phyloP scores from a whole-genome alignment of 805 yeast genomes.

The Cyberlindnera suaveolens region DNA sequence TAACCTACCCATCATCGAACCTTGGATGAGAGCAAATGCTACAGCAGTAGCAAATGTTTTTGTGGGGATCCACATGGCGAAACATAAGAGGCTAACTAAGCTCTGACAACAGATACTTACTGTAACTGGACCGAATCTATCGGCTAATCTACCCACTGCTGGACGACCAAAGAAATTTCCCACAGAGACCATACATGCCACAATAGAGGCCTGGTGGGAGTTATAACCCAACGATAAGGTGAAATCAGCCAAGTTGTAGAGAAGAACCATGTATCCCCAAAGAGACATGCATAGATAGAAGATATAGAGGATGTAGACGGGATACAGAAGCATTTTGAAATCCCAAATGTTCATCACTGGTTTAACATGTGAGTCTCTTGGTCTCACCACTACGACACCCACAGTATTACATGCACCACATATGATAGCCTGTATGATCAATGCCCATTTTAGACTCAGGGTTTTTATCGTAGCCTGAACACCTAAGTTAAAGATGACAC shows the following conservation, averaged over 20 bases:
- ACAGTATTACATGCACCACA: constrained; percentile 29
- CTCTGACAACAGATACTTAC: constrained; percentile 33
- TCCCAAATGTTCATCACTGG: constrained; percentile 38
- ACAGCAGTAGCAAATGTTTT: constrained; percentile 50
- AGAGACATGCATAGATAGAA: constrained; percentile 41
- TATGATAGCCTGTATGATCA: constrained; percentile 31
- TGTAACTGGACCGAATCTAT: constrained; percentile 46
- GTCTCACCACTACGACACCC: constrained; percentile 30
- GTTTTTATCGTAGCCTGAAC: constrained; percentile 29
- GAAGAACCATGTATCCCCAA: constrained; percentile 54
- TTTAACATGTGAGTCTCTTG: constrained; percentile 32
- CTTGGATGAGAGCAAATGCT: constrained; percentile 45
- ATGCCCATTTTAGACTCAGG: constrained; percentile 28
- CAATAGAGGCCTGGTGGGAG: constrained; percentile 48
- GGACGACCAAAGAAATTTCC: constrained; percentile 57
- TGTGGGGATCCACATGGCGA: constrained; percentile 54
- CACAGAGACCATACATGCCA: constrained; percentile 53
- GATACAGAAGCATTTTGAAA: constrained; percentile 28
- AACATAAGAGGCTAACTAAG: constrained; percentile 34
- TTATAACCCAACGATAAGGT: constrained; percentile 55
- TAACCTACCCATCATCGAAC: constrained; percentile 54
- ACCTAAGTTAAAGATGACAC: constrained; percentile 34
- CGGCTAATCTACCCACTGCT: constrained; percentile 43
- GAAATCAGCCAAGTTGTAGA: constrained; percentile 55
- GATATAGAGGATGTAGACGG: constrained; percentile 37